Evolutionary conservation across 2,329 filamentous ascomycete genomes (phyloP).

Genomic region (Neonectria neomacrospora): DNA sequence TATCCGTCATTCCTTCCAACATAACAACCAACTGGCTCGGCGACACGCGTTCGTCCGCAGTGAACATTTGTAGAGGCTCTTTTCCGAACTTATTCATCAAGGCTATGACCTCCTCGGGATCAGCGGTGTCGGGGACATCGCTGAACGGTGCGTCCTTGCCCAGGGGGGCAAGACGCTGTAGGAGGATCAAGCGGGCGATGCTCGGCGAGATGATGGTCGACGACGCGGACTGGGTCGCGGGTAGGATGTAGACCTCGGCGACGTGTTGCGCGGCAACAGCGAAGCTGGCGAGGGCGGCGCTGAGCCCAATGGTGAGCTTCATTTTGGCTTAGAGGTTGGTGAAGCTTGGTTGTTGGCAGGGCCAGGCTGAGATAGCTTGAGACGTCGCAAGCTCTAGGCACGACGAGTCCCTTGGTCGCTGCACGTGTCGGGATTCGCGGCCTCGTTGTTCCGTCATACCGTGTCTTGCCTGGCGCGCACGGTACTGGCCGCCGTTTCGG

Average conservation of each 20-base stretch:
- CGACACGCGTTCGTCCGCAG: constrained; percentile 44
- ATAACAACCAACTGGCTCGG: constrained; percentile 69
- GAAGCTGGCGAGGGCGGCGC: constrained; percentile 53
- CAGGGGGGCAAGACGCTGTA: constrained; percentile 64
- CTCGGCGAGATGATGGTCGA: constrained; percentile 61
- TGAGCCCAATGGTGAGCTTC: constrained; percentile 56
- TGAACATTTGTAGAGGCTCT: constrained; percentile 62
- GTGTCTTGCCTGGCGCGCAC: constrained; percentile 20
- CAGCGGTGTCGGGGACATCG: constrained; percentile 56
- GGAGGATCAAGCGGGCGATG: constrained; percentile 67
- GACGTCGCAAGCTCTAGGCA: constrained; percentile 48
- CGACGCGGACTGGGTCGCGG: constrained; percentile 45
- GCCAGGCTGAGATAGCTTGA: constrained; percentile 45
- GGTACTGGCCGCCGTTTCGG: not conserved
- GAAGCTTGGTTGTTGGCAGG: constrained; percentile 45
- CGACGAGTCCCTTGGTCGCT: constrained; percentile 34
- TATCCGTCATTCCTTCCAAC: constrained; percentile 65
- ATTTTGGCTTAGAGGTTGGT: constrained; percentile 50
- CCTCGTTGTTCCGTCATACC: constrained; percentile 47
- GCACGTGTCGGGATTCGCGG: constrained; percentile 46
- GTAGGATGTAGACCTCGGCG: constrained; percentile 67
- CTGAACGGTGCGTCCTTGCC: constrained; percentile 60
- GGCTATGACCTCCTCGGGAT: constrained; percentile 61
- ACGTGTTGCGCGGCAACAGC: constrained; percentile 52
- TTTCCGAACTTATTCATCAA: constrained; percentile 71